A percentile compares a stretch with the other conserved stretches of the same genome.
Evolutionary conservation across 2,329 filamentous ascomycete genomes (phyloP).

Genomic region (Raffaelea deltoideospora): DNA sequence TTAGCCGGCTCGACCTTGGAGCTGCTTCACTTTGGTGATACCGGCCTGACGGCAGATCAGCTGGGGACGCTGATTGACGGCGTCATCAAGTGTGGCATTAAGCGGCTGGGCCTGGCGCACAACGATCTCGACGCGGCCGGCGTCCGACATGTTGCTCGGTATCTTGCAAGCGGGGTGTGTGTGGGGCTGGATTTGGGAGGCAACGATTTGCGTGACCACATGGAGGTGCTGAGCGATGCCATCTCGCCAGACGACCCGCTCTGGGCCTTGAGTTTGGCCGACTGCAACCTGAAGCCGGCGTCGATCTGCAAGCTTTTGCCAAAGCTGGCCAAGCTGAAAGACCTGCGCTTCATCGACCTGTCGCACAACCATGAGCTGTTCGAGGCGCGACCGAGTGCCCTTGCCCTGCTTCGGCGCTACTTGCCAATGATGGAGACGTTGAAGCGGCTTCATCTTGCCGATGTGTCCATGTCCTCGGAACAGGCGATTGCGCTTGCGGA

Average conservation of each 20-base stretch:
- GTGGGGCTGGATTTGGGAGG: conserved; percentile 81
- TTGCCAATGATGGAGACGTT: conserved; percentile 63
- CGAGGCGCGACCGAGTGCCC: conserved; percentile 53
- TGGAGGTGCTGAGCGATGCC: conserved; percentile 36
- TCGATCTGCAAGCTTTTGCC: conserved; percentile 64
- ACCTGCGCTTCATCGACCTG: conserved; percentile 79
- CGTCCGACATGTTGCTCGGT: conserved; percentile 60
- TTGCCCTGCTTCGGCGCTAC: conserved; percentile 59
- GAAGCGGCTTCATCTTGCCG: conserved; percentile 73
- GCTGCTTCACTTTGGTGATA: conserved; percentile 70
- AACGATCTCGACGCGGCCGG: conserved; percentile 64
- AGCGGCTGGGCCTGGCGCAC: conserved; percentile 66
- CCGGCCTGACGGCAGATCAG: conserved; percentile 54
- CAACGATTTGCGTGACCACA: conserved; percentile 51
- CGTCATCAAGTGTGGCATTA: conserved; percentile 60
- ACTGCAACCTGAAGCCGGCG: conserved; percentile 63
- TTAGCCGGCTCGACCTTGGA: conserved; percentile 64
- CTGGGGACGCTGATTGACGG: conserved; percentile 69
- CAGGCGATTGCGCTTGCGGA: conserved; percentile 87
- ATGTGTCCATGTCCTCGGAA: conserved; percentile 71
- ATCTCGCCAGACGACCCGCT: conserved; percentile 42
- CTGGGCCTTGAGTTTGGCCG: conserved; percentile 72
- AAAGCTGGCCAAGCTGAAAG: conserved; percentile 49
- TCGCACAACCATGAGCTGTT: conserved; percentile 81
- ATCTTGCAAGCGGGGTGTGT: conserved; percentile 61